phyloP scores from a whole-genome alignment of 129 eudicot genomes.

The Erigeron canadensis region DNA sequence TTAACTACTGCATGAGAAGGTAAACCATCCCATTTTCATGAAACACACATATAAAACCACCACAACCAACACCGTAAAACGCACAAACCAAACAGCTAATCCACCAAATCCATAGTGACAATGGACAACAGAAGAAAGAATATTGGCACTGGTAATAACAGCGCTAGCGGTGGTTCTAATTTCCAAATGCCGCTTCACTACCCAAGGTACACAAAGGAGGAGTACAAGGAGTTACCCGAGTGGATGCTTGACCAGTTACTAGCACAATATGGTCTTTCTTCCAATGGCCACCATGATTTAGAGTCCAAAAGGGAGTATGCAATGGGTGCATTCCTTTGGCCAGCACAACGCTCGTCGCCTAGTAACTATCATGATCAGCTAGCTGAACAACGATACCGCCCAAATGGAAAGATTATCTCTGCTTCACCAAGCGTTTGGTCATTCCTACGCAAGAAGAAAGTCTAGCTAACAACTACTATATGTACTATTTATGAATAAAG shows the following conservation, averaged over 20 bases:
- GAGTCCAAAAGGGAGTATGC: slow-evolving; percentile 56
- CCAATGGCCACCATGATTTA: slow-evolving; percentile 39
- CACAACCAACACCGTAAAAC: slow-evolving; percentile 10
- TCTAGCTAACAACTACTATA: slow-evolving; percentile 5
- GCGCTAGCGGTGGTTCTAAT: slow-evolving; percentile 25
- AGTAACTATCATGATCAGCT: slow-evolving; percentile 17
- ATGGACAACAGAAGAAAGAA: slow-evolving; percentile 41
- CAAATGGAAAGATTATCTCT: slow-evolving; percentile 21
- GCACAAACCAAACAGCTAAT: slow-evolving; percentile 5
- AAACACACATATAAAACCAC: slow-evolving; percentile 23
- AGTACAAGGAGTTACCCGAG: slow-evolving; percentile 53
- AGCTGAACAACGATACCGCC: slow-evolving; percentile 14
- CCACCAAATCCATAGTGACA: slow-evolving; percentile 4
- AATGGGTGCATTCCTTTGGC: slow-evolving; percentile 70
- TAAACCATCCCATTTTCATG: slow-evolving; percentile 38
- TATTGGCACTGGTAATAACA: background rate
- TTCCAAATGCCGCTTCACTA: slow-evolving; percentile 68
- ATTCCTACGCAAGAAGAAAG: slow-evolving; percentile 32
- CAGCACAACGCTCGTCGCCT: slow-evolving; percentile 26
- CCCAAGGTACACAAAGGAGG: slow-evolving; percentile 57
- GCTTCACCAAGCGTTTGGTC: slow-evolving; percentile 31
- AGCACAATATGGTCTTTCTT: slow-evolving; percentile 49
- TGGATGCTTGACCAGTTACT: slow-evolving; percentile 48
- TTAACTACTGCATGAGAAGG: slow-evolving; percentile 38
- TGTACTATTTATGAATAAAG: slow-evolving; percentile 15